Conservation (phyloP, 1,284 basidiomycete species). For the Cystodermella granulosa region DNA sequence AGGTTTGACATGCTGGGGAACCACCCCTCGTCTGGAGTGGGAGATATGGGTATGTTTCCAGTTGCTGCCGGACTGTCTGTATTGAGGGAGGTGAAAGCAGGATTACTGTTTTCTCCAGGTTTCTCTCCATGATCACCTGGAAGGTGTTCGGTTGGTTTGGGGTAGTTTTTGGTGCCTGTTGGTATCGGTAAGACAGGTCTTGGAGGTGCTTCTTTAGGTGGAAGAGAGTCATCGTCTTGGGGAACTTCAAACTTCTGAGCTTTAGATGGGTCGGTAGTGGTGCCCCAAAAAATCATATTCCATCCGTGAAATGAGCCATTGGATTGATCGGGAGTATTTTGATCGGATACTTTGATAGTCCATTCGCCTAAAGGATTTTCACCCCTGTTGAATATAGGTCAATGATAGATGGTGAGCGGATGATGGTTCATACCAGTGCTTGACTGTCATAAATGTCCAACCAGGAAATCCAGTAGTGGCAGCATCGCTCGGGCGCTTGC, state of each 20-base stretch:
- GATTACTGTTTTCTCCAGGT: slow-evolving; percentile 63
- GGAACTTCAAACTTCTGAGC: slow-evolving; percentile 65
- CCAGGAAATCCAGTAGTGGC: slow-evolving; percentile 75
- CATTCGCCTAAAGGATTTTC: slow-evolving; percentile 91
- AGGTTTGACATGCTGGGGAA: slow-evolving; percentile 78
- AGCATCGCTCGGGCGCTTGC: slow-evolving; percentile 65
- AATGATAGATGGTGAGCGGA: not conserved
- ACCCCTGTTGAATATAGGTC: slow-evolving; percentile 58
- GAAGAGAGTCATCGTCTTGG: slow-evolving; percentile 53
- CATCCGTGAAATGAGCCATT: slow-evolving; percentile 85
- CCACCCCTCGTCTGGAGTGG: slow-evolving; percentile 79
- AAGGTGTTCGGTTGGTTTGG: slow-evolving; percentile 85
- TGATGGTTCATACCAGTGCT: slow-evolving; percentile 77
- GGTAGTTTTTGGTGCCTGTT: slow-evolving; percentile 55
- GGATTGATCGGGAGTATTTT: slow-evolving; percentile 48
- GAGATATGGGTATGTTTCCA: slow-evolving; percentile 38
- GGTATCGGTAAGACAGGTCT: slow-evolving; percentile 37
- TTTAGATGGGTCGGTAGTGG: slow-evolving; percentile 68
- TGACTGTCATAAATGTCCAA: slow-evolving; percentile 97
- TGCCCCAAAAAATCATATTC: slow-evolving; percentile 92
- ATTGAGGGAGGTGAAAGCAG: slow-evolving; percentile 50
- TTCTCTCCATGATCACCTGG: slow-evolving; percentile 77
- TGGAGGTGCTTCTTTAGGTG: slow-evolving; percentile 41
- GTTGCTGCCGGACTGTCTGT: slow-evolving; percentile 30
- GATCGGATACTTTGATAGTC: slow-evolving; percentile 84